phyloP scores from a whole-genome alignment of 2,329 filamentous ascomycete genomes.

The Harringtonia aguacate region DNA sequence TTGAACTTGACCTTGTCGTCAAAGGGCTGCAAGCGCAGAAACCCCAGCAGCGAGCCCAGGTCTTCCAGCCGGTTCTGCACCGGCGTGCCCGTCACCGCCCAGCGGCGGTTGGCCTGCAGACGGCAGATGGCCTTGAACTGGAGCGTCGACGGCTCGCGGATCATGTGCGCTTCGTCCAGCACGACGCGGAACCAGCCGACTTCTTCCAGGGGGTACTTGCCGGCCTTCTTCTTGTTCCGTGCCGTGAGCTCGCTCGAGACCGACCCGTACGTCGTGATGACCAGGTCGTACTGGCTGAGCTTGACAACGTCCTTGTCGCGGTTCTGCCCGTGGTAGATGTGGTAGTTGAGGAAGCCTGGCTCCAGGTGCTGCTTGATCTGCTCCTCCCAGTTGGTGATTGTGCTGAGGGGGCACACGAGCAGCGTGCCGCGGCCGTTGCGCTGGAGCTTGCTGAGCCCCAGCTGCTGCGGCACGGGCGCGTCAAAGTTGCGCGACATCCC shows the following conservation, averaged over 20 bases:
- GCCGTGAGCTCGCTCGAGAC: constrained; percentile 67
- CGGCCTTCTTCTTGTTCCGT: constrained; percentile 49
- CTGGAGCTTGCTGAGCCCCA: constrained; percentile 40
- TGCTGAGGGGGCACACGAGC: constrained; percentile 80
- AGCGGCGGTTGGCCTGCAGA: constrained; percentile 69
- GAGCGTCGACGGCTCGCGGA: constrained; percentile 71
- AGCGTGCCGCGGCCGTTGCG: constrained; percentile 71
- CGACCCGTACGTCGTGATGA: constrained; percentile 89
- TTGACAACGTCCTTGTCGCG: constrained; percentile 58
- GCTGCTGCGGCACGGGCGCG: constrained; percentile 27
- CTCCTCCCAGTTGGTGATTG: constrained; percentile 87
- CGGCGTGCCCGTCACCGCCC: constrained; percentile 95
- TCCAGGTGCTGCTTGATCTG: constrained; percentile 78
- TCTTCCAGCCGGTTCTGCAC: constrained; percentile 92
- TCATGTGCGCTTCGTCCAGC: constrained; percentile 89
- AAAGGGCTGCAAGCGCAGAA: constrained; percentile 77
- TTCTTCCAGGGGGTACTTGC: constrained; percentile 56
- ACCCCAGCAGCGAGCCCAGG: constrained; percentile 74
- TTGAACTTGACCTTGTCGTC: constrained; percentile 67
- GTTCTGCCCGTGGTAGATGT: constrained; percentile 78
- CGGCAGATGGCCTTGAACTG: constrained; percentile 79
- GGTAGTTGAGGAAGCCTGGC: constrained; percentile 53
- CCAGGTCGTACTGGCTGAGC: constrained; percentile 66
- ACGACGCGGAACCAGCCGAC: constrained; percentile 92
- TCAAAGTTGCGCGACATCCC: constrained; percentile 20